Conservation (phyloP, 2,329 filamentous ascomycete species). For the Beauveria asiatica region DNA sequence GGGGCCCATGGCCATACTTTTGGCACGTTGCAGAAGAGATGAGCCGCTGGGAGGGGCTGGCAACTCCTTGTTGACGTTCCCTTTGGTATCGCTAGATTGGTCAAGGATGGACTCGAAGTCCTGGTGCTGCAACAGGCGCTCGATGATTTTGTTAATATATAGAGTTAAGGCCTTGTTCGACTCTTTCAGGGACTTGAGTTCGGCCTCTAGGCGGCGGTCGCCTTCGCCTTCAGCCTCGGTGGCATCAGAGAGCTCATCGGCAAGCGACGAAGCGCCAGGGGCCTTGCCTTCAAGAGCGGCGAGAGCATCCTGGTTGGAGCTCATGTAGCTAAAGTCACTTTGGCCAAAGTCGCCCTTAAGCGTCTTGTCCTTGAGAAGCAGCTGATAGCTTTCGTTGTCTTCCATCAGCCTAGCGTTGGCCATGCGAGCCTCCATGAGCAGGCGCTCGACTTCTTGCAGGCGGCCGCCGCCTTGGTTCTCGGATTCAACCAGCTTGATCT, state of each 20-base stretch:
- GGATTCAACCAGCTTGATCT: conserved; percentile 90
- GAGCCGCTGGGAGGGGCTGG: conserved; percentile 53
- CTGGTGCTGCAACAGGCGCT: conserved; percentile 84
- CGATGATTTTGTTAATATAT: conserved; percentile 99
- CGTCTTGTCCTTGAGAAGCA: conserved; percentile 89
- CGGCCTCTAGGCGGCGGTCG: conserved; percentile 63
- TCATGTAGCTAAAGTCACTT: conserved; percentile 68
- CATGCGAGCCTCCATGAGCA: conserved; percentile 87
- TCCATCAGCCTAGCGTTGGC: conserved; percentile 94
- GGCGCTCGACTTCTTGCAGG: conserved; percentile 81
- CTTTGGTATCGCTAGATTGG: conserved; percentile 53
- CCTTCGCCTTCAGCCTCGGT: conserved; percentile 52
- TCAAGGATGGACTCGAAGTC: conserved; percentile 93
- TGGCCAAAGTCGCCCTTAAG: conserved; percentile 87
- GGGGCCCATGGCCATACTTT: conserved; percentile 46
- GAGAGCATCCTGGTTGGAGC: conserved; percentile 56
- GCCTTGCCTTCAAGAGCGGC: conserved; percentile 52
- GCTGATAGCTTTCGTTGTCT: conserved; percentile 96
- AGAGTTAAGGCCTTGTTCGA: conserved; percentile 95
- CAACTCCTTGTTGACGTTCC: conserved; percentile 72
- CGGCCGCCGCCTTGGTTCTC: conserved; percentile 87
- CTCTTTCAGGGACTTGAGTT: conserved; percentile 74
- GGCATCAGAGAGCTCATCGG: conserved; percentile 76
- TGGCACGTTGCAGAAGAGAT: conserved; percentile 52
- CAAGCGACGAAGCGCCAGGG: conserved; percentile 52